Percentiles rank a stretch among this genome's conserved stretches.
Conservation (phyloP, 176 grass and related monocot genomes). For the Oryza rufipogon region DNA sequence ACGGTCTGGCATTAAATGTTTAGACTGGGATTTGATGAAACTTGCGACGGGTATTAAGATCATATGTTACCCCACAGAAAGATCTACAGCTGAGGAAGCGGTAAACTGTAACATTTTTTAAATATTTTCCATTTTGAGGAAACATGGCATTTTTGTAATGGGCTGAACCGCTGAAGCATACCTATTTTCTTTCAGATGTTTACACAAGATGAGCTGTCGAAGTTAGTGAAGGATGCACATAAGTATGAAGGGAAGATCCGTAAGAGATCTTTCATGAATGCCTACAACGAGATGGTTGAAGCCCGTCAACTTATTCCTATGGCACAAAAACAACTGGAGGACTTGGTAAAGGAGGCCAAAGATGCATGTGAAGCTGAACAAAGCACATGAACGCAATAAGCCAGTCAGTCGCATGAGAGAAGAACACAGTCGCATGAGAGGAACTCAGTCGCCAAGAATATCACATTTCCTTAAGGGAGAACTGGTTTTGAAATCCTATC, state of each 20-base stretch:
- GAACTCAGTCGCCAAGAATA: no score
- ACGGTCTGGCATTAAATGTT: background rate
- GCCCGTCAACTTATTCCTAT: background rate
- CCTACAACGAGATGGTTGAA: background rate
- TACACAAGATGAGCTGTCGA: background rate
- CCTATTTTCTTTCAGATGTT: constrained; percentile 22
- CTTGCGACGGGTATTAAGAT: background rate
- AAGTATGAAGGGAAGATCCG: background rate
- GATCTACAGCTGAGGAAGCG: background rate
- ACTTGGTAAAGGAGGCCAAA: background rate
- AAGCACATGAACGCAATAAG: no score
- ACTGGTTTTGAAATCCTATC: no score
- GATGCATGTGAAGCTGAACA: no score
- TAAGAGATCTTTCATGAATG: no score
- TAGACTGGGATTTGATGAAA: constrained; percentile 13
- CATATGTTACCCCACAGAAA: background rate
- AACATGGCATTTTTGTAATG: background rate
- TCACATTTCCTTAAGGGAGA: no score
- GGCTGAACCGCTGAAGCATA: background rate
- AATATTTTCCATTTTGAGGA: no score
- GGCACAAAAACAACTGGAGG: background rate
- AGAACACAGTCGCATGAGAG: no score
- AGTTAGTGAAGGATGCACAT: background rate
- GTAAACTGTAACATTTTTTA: constrained; percentile 10
- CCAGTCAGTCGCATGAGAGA: no score